A percentile compares a stretch with the other conserved stretches of the same genome.
Evolutionary conservation across 495 filamentous ascomycete species (phyloP).

Genomic region (Schizothecium vesticola): DNA sequence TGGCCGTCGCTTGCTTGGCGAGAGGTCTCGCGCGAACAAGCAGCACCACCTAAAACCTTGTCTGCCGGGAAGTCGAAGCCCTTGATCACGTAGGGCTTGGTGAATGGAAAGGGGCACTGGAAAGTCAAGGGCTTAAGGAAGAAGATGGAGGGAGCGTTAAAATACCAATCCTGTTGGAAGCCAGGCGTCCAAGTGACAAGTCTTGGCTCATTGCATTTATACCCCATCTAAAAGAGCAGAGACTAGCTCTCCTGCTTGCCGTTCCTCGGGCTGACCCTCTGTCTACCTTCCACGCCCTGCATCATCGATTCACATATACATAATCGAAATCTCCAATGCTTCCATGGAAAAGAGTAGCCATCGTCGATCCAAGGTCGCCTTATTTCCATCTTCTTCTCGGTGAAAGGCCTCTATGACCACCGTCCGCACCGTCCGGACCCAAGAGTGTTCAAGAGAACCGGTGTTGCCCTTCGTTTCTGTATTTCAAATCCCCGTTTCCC

Average conservation of each 20-base stretch:
- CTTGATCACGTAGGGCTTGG: too few relatives aligned
- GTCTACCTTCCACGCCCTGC: not conserved
- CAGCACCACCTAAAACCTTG: too few relatives aligned
- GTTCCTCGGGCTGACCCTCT: not conserved
- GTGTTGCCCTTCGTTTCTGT: not conserved
- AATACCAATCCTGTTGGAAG: not conserved
- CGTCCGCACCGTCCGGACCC: not conserved
- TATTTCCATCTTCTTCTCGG: not conserved
- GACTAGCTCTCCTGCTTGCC: not conserved
- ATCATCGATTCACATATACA: not conserved
- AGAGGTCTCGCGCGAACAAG: too few relatives aligned
- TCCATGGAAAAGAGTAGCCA: not conserved
- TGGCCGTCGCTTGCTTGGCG: too few relatives aligned
- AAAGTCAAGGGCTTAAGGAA: too few relatives aligned
- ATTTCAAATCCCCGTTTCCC: not conserved
- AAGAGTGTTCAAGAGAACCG: not conserved
- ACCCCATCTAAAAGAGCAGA: not conserved
- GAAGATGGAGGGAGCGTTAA: too few relatives aligned
- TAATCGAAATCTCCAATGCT: too few relatives aligned
- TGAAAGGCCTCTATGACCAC: not conserved
- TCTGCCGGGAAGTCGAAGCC: too few relatives aligned
- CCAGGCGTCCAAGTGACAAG: not conserved
- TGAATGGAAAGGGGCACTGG: too few relatives aligned
- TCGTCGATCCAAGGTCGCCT: not conserved
- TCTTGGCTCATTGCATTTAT: not conserved